phyloP scores from a whole-genome alignment of 169 alveolate species.

The Cryptosporidium parvum region DNA sequence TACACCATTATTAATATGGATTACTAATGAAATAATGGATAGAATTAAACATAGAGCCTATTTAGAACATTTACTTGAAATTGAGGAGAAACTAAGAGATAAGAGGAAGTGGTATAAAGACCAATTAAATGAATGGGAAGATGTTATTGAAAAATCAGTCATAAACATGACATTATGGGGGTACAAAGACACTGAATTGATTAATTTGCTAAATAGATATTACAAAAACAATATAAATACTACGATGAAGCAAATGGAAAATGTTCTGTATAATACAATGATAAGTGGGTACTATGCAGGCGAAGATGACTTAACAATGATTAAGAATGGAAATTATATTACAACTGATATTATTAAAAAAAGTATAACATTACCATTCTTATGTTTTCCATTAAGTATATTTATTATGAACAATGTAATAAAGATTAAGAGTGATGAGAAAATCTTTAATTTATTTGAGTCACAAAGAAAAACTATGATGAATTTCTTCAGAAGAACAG shows the following conservation, averaged over 20 bases:
- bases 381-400: conserved; percentile 9
- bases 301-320: conserved; percentile 16
- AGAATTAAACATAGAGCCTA: conserved; percentile 52
- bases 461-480: conserved; percentile 16
- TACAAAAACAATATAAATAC: conserved; percentile 5
- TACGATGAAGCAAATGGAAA: conserved; percentile 21
- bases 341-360: conserved; percentile 40
- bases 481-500: not conserved
- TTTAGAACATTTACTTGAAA: conserved; percentile 41
- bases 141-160: conserved; percentile 26
- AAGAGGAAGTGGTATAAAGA: conserved; percentile 19
- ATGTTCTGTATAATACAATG: conserved; percentile 5
- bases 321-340: not conserved
- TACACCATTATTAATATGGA: conserved; percentile 25
- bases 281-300: conserved; percentile 12
- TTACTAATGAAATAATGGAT: conserved; percentile 23
- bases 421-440: conserved; percentile 20
- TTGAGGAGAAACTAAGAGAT: conserved; percentile 26
- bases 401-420: conserved; percentile 1
- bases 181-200: conserved; percentile 3
- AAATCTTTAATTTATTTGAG: conserved; percentile 16
- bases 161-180: conserved; percentile 51
- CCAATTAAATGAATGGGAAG: conserved; percentile 46
- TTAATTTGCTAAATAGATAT: conserved; percentile 11
- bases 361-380: conserved; percentile 31